Evolutionary conservation across 345 rosid genomes (phyloP).

Genomic region (Salix brachista): DNA sequence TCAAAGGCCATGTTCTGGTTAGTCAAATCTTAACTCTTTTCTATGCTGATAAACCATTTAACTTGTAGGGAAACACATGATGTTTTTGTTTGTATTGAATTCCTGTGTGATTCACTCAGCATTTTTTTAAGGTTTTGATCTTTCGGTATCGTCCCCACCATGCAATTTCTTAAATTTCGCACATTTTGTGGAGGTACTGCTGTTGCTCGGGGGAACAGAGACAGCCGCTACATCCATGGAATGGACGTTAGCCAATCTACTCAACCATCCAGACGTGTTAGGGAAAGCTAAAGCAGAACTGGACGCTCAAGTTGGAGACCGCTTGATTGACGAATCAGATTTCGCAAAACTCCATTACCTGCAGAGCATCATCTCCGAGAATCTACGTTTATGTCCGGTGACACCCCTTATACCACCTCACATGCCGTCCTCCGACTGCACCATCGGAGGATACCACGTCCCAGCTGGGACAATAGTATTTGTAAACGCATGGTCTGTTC

Average conservation of each 20-base stretch:
- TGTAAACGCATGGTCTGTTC: neutral
- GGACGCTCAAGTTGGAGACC: neutral
- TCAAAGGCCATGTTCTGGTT: neutral
- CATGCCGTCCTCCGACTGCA: neutral
- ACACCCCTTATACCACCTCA: neutral
- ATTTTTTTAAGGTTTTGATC: no score
- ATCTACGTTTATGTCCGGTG: neutral
- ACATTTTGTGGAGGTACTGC: neutral
- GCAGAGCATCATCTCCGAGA: neutral
- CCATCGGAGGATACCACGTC: neutral
- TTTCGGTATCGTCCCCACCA: no score
- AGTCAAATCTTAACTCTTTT: neutral
- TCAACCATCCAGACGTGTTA: neutral
- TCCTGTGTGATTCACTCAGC: no score
- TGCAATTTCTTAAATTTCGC: no score
- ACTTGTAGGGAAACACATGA: no score
- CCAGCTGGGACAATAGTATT: neutral
- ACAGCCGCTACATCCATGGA: neutral
- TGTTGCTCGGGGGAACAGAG: neutral
- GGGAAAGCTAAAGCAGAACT: neutral
- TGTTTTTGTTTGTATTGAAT: no score
- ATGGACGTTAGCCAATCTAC: neutral
- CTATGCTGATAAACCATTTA: neutral
- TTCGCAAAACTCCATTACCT: neutral
- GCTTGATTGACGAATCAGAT: neutral